Percentiles rank a stretch among this genome's conserved stretches.
Conservation (phyloP, 257 asterid genomes). For the Plantago ovata region DNA sequence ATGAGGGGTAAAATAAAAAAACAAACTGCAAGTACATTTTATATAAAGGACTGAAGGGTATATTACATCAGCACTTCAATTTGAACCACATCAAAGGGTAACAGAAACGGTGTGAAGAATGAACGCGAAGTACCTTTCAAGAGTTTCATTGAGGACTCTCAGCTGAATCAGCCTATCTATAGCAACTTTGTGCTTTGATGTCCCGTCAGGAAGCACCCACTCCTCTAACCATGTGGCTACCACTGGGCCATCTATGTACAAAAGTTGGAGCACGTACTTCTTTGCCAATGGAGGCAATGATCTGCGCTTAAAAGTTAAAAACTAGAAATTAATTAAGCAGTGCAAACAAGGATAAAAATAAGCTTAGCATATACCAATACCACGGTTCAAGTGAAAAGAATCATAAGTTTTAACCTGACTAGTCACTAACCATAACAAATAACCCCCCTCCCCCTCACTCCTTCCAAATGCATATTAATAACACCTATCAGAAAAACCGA, state of each 20-base stretch:
- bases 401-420: not conserved
- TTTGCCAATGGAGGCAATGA: conserved; percentile 94
- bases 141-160: conserved; percentile 73
- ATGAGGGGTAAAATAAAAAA: not conserved
- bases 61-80: conserved; percentile 8
- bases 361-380: too few species aligned
- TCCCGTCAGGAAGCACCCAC: conserved; percentile 87
- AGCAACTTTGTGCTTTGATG: conserved; percentile 83
- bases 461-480: not conserved
- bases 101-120: conserved; percentile 11
- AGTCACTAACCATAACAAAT: not conserved
- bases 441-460: too few species aligned
- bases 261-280: conserved; percentile 77
- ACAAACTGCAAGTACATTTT: conserved; percentile 10
- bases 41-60: not conserved
- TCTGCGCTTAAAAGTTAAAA: conserved; percentile 33
- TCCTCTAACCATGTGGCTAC: conserved; percentile 71
- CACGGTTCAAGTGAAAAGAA: not conserved
- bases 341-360: too few species aligned
- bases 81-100: too few species aligned
- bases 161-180: conserved; percentile 80
- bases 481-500: too few species aligned
- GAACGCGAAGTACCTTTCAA: conserved; percentile 58
- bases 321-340: conserved; percentile 10
- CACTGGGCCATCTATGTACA: conserved; percentile 66